Percentiles rank a stretch among this genome's conserved stretches.
Conservation (phyloP, 2,329 filamentous ascomycete genomes). For the Xylaria sp. region DNA sequence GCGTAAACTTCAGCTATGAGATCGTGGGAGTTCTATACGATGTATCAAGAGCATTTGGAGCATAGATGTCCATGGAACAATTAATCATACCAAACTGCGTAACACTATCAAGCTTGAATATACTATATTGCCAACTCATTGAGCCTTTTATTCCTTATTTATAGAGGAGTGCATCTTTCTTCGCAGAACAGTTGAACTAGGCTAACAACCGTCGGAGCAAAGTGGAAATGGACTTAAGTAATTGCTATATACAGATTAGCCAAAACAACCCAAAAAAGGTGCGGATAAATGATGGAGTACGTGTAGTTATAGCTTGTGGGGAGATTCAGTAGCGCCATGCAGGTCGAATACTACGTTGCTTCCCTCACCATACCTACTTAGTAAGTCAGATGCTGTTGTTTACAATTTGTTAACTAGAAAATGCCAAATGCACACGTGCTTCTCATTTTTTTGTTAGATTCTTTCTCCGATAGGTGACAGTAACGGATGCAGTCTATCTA, state of each 20-base stretch:
- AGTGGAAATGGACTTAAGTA: neutral
- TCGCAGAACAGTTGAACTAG: too few relatives aligned
- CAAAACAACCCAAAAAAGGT: too few relatives aligned
- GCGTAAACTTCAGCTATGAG: neutral
- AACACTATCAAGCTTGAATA: neutral
- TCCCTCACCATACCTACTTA: neutral
- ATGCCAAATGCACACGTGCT: neutral
- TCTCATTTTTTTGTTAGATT: neutral
- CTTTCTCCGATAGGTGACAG: neutral
- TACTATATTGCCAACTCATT: too few relatives aligned
- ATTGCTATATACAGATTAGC: neutral
- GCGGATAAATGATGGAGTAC: too few relatives aligned
- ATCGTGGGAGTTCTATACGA: neutral
- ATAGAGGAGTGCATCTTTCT: neutral
- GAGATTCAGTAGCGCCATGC: neutral
- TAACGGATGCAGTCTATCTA: neutral
- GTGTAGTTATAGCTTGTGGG: neutral
- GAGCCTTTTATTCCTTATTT: too few relatives aligned
- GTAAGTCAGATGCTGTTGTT: neutral
- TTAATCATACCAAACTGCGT: too few relatives aligned
- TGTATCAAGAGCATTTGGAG: too few relatives aligned
- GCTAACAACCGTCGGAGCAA: too few relatives aligned
- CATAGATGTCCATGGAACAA: too few relatives aligned
- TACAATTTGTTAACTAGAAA: neutral
- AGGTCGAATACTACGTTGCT: conserved; percentile 20